Conservation (phyloP, 331 rosid genomes). For the Pyracantha coccinea region DNA sequence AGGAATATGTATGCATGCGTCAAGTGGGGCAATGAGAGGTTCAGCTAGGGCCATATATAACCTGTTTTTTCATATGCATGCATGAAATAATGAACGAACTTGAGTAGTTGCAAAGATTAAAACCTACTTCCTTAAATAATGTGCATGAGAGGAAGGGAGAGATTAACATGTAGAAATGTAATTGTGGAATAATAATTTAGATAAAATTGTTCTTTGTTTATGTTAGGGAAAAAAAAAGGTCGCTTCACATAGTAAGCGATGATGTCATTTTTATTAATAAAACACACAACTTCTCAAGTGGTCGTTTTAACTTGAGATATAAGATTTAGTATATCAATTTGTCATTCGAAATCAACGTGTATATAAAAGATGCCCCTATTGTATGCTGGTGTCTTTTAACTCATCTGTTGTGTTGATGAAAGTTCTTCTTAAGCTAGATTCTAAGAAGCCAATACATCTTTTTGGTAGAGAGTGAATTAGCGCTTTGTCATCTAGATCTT, state of each 20-base stretch:
- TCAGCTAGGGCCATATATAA: neutral
- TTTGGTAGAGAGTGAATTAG: too few species aligned
- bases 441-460: too few species aligned
- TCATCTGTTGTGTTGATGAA: too few species aligned
- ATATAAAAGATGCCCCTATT: too few species aligned
- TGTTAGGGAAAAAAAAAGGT: neutral
- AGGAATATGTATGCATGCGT: neutral
- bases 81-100: neutral
- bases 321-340: neutral
- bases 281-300: neutral
- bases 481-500: too few species aligned
- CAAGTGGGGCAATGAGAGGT: neutral
- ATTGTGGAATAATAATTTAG: neutral
- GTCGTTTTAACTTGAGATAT: neutral
- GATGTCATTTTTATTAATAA: neutral
- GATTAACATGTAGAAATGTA: neutral
- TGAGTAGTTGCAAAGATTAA: neutral
- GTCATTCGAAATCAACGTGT: neutral
- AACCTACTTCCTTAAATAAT: neutral
- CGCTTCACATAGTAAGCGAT: neutral
- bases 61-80: neutral
- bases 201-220: neutral
- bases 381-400: too few species aligned
- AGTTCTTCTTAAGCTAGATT: too few species aligned
- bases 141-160: neutral